Evolutionary conservation across 2,329 filamentous ascomycete genomes (phyloP), one percentile per base, ranked within the genome.

Genomic region (Ampelomyces quisqualis): DNA sequence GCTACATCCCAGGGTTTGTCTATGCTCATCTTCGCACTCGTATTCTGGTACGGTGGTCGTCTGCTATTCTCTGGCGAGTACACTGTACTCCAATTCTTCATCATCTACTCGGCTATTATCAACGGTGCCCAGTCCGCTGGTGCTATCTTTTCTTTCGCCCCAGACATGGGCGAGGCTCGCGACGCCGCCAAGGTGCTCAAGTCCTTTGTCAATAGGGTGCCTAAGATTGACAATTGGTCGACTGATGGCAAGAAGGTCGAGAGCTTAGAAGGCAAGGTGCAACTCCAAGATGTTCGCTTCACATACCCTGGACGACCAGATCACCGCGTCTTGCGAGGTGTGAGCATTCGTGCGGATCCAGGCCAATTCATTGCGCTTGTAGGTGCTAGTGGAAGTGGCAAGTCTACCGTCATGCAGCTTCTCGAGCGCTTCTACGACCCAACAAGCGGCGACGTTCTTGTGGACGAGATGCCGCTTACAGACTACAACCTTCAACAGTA

Each of bases 361-460:
- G 88, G 88, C 3, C 86, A 91, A 63, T 93, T 91, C 57, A 79
- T 91, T 6, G 93, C 91, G 0, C 79, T 97, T 2, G 93, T 97
- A 7, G 93, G 93, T n/a, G 86, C 91, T 0, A 93, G 86, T 31
- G 91, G 93, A 2, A 95, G 90, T 61, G 93, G 93, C 43, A 97
- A 98, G 74, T 89, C 84, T 34, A 97, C 93, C 0, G 94, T 90
- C 0, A 95, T 97, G 63, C 86, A 88, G 3, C 77, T 97, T 3
- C 75, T 97, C 21, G 91, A 97, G 67, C 86, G 93, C 22, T 97
- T 97, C 73, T 97, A 97, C 64, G 90, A 97, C 57, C 88, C 90
- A 0, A 77, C 93, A 0, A 77, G 81, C 0, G 93, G 93, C 9
- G 83, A 83, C 10, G 77, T 98, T 22, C 88, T 82, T 43, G 77